A percentile compares a stretch with the other conserved stretches of the same genome.
Conservation (phyloP, 2,329 filamentous ascomycete species). For the Calonectria naviculata region DNA sequence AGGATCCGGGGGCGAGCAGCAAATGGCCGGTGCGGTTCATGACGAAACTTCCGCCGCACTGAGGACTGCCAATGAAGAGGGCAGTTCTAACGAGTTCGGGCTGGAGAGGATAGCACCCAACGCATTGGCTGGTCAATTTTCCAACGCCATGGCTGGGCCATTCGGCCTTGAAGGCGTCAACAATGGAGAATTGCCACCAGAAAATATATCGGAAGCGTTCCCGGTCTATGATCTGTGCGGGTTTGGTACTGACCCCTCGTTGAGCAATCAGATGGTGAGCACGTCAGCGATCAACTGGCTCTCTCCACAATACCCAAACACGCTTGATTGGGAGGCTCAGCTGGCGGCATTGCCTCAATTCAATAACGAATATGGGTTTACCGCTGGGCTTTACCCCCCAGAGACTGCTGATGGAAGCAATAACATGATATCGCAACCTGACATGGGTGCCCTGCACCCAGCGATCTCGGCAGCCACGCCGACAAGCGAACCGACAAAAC, state of each 20-base stretch:
- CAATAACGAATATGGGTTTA: not conserved
- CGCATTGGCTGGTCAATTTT: not conserved
- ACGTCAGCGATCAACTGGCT: constrained; percentile 11
- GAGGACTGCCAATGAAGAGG: not conserved
- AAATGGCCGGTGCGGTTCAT: too few species aligned
- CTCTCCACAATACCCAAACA: not conserved
- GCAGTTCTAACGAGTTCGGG: not conserved
- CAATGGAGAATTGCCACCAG: not conserved
- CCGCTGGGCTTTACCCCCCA: not conserved
- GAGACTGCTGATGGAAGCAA: not conserved
- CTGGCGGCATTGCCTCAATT: not conserved
- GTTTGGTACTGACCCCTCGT: not conserved
- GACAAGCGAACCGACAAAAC: not conserved
- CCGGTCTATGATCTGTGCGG: not conserved
- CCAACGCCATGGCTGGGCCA: not conserved
- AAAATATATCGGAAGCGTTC: not conserved
- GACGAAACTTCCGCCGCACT: not conserved
- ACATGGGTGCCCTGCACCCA: not conserved
- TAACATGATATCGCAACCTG: not conserved
- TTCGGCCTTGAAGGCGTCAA: not conserved
- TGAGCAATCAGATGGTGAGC: not conserved
- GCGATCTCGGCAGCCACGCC: not conserved
- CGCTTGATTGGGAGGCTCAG: not conserved
- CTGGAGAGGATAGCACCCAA: not conserved
- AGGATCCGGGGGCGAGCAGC: not conserved